These are phyloP conservation scores for Begonia peltatifolia DNA, from an alignment of 306 rosid genomes.

Conservation along the genomic window DNA sequence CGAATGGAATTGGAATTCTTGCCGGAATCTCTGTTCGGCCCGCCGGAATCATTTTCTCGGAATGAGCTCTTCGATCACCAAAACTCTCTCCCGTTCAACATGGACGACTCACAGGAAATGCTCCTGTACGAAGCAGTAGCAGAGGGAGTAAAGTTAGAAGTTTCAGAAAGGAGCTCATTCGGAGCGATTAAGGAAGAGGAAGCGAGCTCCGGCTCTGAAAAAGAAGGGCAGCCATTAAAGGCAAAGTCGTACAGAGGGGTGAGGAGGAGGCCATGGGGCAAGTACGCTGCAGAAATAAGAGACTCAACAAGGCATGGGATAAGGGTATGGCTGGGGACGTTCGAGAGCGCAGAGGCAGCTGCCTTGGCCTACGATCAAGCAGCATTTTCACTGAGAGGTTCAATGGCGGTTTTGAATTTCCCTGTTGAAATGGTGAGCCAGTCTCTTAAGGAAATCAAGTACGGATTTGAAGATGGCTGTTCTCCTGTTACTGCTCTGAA, in stretches of 20 bases:
- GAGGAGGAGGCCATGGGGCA: slow-evolving; percentile 47
- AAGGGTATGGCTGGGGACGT: slow-evolving; percentile 54
- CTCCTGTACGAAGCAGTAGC: too few species aligned
- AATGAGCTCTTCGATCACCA: background rate
- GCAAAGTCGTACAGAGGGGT: slow-evolving; percentile 27
- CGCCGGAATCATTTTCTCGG: slow-evolving; percentile 1
- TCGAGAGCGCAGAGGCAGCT: slow-evolving; percentile 30
- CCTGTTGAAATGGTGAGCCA: slow-evolving; percentile 20
- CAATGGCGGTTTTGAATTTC: slow-evolving; percentile 44
- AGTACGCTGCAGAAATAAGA: slow-evolving; percentile 48
- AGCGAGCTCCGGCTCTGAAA: background rate
- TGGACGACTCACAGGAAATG: background rate
- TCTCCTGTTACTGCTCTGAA: slow-evolving; percentile 11
- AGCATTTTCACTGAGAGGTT: slow-evolving; percentile 42
- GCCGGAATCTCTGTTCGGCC: slow-evolving; percentile 2
- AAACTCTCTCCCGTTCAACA: background rate
- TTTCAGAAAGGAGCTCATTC: background rate
- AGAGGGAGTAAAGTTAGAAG: background rate
- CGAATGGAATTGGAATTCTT: slow-evolving; percentile 3
- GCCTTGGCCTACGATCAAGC: slow-evolving; percentile 52
- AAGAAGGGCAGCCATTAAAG: background rate
- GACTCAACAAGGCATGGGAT: slow-evolving; percentile 26
- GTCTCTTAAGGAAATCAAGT: slow-evolving; percentile 1
- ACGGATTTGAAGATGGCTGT: slow-evolving; percentile 1
- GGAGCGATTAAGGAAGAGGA: slow-evolving; percentile 9